Evolutionary conservation across 192 early-diverging fungal species (phyloP).

Genomic region (Coemansia sp.): DNA sequence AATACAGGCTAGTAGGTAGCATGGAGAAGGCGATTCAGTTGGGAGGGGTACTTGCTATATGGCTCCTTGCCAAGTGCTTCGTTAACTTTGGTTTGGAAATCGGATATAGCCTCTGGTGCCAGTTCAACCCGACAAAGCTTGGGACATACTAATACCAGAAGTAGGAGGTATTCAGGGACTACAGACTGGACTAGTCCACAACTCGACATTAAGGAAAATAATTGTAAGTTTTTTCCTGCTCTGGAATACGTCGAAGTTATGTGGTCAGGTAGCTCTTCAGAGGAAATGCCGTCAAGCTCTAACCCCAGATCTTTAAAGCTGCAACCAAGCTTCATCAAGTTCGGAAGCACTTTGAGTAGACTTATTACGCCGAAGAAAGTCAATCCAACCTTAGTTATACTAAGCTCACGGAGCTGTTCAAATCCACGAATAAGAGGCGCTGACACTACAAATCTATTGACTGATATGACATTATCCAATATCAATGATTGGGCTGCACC

Average conservation of each 20-base stretch:
- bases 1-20: too few relatives aligned
- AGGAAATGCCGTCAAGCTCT: background rate
- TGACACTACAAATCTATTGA: background rate
- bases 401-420: background rate
- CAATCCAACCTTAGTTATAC: background rate
- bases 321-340: background rate
- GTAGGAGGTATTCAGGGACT: background rate
- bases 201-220: background rate
- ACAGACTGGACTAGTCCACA: background rate
- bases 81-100: background rate
- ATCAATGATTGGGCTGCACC: background rate
- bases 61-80: background rate
- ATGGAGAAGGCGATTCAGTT: too few relatives aligned
- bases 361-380: background rate
- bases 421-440: background rate
- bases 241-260: background rate
- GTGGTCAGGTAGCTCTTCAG: background rate
- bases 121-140: background rate
- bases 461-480: background rate
- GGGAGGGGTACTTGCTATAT: too few relatives aligned
- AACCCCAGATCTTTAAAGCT: background rate
- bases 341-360: background rate
- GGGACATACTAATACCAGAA: background rate
- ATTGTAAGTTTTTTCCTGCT: background rate
- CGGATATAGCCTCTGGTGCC: background rate